These are phyloP conservation scores for Oryza meridionalis DNA, from an alignment of 176 grass and related monocot genomes.

Conservation along the genomic window DNA sequence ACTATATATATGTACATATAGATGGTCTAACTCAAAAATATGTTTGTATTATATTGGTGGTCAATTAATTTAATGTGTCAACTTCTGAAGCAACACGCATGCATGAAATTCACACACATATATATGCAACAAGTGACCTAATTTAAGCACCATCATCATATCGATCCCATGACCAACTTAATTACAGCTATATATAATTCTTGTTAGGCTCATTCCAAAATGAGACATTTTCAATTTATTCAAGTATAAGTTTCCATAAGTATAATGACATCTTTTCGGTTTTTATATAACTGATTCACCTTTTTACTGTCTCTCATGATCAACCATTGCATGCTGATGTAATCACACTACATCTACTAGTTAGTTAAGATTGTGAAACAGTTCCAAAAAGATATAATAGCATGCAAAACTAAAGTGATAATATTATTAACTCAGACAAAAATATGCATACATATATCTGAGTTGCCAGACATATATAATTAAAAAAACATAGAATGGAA, in stretches of 20 bases:
- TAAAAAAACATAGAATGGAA: background rate
- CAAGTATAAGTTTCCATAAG: too few relatives aligned
- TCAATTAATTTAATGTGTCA: background rate
- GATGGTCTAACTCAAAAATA: background rate
- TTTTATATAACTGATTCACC: background rate
- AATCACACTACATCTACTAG: background rate
- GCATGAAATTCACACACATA: background rate
- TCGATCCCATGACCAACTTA: background rate
- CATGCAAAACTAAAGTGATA: background rate
- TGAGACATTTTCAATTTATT: background rate
- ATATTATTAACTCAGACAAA: background rate
- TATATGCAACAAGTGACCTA: background rate
- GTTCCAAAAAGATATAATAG: background rate
- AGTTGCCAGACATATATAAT: background rate
- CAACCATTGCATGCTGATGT: background rate
- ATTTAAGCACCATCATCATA: background rate
- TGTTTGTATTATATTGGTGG: background rate
- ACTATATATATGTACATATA: background rate
- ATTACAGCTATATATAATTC: background rate
- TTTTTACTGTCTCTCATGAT: background rate
- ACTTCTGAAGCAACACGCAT: background rate
- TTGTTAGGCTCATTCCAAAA: background rate
- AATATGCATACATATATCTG: background rate
- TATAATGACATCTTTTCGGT: background rate
- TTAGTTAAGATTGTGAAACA: background rate